These are phyloP conservation scores for Fusarium sp. DNA, from an alignment of 2,329 filamentous ascomycete genomes.

Conservation along the genomic window DNA sequence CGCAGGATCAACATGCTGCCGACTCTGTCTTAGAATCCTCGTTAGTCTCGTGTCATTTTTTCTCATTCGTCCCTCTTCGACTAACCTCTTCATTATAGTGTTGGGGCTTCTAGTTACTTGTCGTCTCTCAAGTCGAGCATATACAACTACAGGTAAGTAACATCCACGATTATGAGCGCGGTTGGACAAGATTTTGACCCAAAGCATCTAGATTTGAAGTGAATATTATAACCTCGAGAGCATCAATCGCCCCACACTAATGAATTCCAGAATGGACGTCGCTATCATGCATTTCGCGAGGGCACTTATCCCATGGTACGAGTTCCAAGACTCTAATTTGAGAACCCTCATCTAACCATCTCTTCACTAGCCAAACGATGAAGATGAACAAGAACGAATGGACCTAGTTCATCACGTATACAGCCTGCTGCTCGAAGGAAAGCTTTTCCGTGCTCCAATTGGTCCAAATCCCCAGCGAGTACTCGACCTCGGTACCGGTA, in stretches of 20 bases:
- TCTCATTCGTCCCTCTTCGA: neutral
- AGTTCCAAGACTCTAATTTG: accelerated
- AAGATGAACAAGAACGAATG: slow-evolving; percentile 33
- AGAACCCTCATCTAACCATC: neutral
- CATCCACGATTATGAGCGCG: accelerated
- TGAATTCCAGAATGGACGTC: slow-evolving; percentile 16
- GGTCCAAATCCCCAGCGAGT: slow-evolving; percentile 11
- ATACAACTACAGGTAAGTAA: slow-evolving; percentile 21
- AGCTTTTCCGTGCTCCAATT: slow-evolving; percentile 29
- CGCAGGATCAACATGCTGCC: neutral
- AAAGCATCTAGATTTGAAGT: slow-evolving; percentile 26
- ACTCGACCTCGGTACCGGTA: slow-evolving; percentile 36
- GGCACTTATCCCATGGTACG: slow-evolving; percentile 28
- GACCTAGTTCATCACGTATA: slow-evolving; percentile 38
- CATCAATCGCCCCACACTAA: neutral
- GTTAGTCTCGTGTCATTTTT: neutral
- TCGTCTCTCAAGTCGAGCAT: slow-evolving; percentile 36
- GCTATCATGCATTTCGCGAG: slow-evolving; percentile 36
- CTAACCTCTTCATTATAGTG: neutral
- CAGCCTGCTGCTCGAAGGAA: slow-evolving; percentile 25
- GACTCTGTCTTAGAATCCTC: slow-evolving; percentile 6
- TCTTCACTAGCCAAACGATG: slow-evolving; percentile 27
- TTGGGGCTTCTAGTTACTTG: slow-evolving; percentile 16
- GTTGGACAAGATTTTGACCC: accelerated
- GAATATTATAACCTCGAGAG: neutral